Percentiles rank a stretch among this genome's conserved stretches.
These are phyloP conservation scores for Thymus mandschuricus DNA, from an alignment of 257 asterid genomes.

Conservation along the genomic window DNA sequence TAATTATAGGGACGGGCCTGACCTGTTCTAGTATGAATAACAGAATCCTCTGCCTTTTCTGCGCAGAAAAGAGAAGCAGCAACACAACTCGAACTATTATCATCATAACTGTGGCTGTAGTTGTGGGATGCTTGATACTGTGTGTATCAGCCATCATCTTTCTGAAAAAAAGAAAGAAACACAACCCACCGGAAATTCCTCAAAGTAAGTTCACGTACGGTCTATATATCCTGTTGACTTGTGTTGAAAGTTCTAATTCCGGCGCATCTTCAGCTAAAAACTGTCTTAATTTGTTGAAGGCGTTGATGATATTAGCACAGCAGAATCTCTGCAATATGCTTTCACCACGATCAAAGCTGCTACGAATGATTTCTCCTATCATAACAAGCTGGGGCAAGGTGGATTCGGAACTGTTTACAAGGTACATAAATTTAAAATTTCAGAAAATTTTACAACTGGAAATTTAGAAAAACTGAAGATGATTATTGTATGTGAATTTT, in stretches of 20 bases:
- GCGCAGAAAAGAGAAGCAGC: slow-evolving; percentile 25
- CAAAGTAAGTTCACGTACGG: slow-evolving; percentile 23
- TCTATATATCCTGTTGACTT: too few relatives aligned
- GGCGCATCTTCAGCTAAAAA: neutral
- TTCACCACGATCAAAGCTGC: slow-evolving; percentile 34
- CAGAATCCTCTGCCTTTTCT: neutral
- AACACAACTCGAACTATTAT: slow-evolving; percentile 19
- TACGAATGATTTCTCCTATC: slow-evolving; percentile 37
- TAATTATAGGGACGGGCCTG: too few relatives aligned
- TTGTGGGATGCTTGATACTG: slow-evolving; percentile 16
- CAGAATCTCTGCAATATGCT: slow-evolving; percentile 37
- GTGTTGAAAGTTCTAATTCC: too few relatives aligned
- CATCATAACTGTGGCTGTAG: slow-evolving; percentile 12
- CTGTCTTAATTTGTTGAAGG: slow-evolving; percentile 1
- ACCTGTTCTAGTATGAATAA: too few relatives aligned
- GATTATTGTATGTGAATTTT: neutral
- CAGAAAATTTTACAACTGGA: neutral
- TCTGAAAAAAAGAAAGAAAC: slow-evolving; percentile 19
- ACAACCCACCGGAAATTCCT: neutral
- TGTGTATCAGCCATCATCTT: neutral
- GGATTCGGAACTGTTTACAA: slow-evolving; percentile 47
- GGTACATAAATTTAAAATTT: slow-evolving; percentile 13
- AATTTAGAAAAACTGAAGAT: neutral
- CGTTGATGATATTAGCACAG: neutral
- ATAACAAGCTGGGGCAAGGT: slow-evolving; percentile 42